phyloP scores from a whole-genome alignment of 75 land plant species.

The Sequoia sempervirens region DNA sequence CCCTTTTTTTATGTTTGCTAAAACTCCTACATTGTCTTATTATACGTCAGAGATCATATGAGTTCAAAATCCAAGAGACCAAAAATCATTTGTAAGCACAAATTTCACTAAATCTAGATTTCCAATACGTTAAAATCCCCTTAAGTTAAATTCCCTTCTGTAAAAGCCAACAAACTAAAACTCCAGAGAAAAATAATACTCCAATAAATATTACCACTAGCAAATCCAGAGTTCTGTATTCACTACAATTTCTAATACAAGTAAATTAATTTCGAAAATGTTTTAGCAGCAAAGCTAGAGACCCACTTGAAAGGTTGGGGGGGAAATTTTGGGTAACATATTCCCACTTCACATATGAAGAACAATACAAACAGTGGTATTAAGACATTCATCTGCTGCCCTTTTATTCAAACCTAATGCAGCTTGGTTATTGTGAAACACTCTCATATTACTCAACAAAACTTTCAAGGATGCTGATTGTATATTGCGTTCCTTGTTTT shows the following conservation, averaged over 20 bases:
- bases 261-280: not conserved
- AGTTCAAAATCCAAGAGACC: no score
- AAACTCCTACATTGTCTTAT: no score
- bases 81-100: not conserved
- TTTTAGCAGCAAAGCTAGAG: not conserved
- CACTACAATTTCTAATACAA: no score
- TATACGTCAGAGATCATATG: no score
- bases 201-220: not conserved
- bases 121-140: not conserved
- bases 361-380: not conserved
- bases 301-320: not conserved
- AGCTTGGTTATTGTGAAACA: not conserved
- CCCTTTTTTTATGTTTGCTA: no score
- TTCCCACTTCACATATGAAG: not conserved
- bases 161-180: no score
- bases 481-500: conserved; percentile 8
- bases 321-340: not conserved
- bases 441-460: not conserved
- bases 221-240: not conserved
- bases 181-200: no score
- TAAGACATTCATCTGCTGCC: not conserved
- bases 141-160: no score
- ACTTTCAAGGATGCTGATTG: conserved; percentile 5
- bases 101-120: not conserved
- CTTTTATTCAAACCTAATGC: not conserved